These are phyloP conservation scores for Croton laevigatus DNA, from an alignment of 441 rosid species.

Conservation along the genomic window DNA sequence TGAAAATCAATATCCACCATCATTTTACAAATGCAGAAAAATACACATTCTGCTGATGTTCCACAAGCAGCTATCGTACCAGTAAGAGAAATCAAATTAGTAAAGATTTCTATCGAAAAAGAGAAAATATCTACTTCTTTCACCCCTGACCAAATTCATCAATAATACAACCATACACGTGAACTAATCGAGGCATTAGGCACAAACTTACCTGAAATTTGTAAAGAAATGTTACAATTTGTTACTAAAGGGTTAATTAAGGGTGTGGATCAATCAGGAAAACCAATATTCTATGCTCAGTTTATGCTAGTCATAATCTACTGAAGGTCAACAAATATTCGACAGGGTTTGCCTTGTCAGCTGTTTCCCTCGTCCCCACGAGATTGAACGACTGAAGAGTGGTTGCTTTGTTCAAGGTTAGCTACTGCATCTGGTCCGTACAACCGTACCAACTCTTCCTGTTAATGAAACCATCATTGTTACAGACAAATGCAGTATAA, in stretches of 20 bases:
- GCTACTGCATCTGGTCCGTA: conserved; percentile 80
- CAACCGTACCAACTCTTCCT: conserved; percentile 74
- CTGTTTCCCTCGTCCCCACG: conserved; percentile 42
- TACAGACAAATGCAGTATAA: not conserved
- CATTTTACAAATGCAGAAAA: not conserved
- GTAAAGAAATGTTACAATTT: conserved; percentile 22
- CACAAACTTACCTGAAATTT: conserved; percentile 16
- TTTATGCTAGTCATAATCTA: conserved; percentile 20
- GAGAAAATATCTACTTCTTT: not conserved
- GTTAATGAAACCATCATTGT: conserved; percentile 16
- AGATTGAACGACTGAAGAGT: conserved; percentile 35
- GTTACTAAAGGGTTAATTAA: conserved; percentile 31
- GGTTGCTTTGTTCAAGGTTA: conserved; percentile 46
- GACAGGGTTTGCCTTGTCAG: conserved; percentile 7
- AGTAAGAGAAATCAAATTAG: not conserved
- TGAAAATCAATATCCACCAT: not conserved
- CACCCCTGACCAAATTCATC: not conserved
- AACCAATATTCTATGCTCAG: conserved; percentile 22
- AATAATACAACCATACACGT: conserved; percentile 22
- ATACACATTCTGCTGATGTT: not conserved
- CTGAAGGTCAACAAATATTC: conserved; percentile 17
- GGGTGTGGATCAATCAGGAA: conserved; percentile 39
- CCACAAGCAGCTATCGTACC: not conserved
- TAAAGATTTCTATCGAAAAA: not conserved
- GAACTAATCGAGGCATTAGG: conserved; percentile 5